Percentiles rank a stretch among this genome's conserved stretches.
These are phyloP conservation scores for Aspergillus sp. DNA, from an alignment of 2,329 filamentous ascomycete species.

Conservation along the genomic window DNA sequence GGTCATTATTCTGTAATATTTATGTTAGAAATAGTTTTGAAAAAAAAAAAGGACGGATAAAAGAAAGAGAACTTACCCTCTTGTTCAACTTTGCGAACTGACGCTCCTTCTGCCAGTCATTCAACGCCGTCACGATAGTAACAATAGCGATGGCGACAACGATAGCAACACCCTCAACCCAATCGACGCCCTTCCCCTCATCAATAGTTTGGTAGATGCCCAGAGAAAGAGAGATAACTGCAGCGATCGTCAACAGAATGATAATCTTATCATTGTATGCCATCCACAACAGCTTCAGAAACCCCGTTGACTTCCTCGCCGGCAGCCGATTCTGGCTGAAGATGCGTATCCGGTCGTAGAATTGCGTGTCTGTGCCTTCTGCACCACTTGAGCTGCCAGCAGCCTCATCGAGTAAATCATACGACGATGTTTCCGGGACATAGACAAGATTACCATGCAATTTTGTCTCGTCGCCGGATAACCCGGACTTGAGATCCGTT, in stretches of 20 bases:
- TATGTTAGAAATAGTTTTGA: slow-evolving; percentile 13
- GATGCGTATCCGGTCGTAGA: slow-evolving; percentile 59
- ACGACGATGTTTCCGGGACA: slow-evolving; percentile 59
- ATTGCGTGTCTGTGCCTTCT: slow-evolving; percentile 32
- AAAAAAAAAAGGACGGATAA: no score
- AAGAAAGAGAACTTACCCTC: slow-evolving; percentile 30
- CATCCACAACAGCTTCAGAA: slow-evolving; percentile 64
- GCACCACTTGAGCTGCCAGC: slow-evolving; percentile 2
- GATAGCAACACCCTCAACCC: slow-evolving; percentile 68
- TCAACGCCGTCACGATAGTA: slow-evolving; percentile 61
- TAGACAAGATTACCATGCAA: slow-evolving; percentile 69
- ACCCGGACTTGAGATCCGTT: slow-evolving; percentile 68
- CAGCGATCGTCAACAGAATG: slow-evolving; percentile 67
- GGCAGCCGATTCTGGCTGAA: slow-evolving; percentile 64
- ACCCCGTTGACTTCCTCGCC: slow-evolving; percentile 61
- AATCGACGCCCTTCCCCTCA: slow-evolving; percentile 54
- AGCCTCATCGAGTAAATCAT: background rate
- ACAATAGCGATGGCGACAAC: slow-evolving; percentile 65
- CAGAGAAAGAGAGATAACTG: slow-evolving; percentile 66
- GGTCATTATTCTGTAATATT: slow-evolving; percentile 59
- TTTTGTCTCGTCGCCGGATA: slow-evolving; percentile 72
- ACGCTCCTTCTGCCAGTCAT: slow-evolving; percentile 68
- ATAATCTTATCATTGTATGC: slow-evolving; percentile 75
- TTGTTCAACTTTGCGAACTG: slow-evolving; percentile 64
- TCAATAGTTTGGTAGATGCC: slow-evolving; percentile 68